These are phyloP conservation scores for Metschnikowia kunwiensis DNA, from an alignment of 805 yeast genomes.

Conservation along the genomic window DNA sequence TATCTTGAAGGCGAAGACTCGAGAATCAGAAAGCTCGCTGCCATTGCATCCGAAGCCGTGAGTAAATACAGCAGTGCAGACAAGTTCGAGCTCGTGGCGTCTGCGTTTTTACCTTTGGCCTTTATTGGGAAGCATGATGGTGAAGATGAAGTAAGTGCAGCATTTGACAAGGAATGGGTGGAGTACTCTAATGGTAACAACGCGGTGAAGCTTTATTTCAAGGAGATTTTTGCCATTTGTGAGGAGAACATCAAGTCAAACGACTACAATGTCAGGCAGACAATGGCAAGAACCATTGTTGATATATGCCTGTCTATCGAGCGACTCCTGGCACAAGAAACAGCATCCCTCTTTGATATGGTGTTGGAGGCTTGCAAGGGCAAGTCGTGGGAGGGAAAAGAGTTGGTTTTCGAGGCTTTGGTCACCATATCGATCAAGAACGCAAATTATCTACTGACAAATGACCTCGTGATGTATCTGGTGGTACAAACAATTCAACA, in stretches of 20 bases:
- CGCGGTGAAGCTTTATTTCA: constrained; percentile 63
- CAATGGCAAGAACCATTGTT: constrained; percentile 66
- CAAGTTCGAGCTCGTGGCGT: constrained; percentile 56
- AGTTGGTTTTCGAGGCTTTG: constrained; percentile 65
- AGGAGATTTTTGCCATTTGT: constrained; percentile 61
- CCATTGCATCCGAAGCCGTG: constrained; percentile 61
- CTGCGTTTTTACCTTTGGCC: constrained; percentile 71
- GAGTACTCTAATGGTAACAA: constrained; percentile 72
- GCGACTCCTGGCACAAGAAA: constrained; percentile 14
- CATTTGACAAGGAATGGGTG: constrained; percentile 68
- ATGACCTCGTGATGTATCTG: constrained; percentile 27
- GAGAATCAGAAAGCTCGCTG: constrained; percentile 49
- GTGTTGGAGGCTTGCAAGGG: constrained; percentile 66
- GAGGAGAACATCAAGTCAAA: constrained; percentile 51
- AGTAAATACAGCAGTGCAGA: constrained; percentile 62
- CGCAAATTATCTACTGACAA: constrained; percentile 27
- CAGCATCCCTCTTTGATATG: constrained; percentile 43
- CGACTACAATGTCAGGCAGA: constrained; percentile 62
- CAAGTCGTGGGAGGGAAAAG: constrained; percentile 88
- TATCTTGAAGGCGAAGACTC: constrained; percentile 58
- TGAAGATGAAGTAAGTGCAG: constrained; percentile 40
- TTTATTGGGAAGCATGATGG: constrained; percentile 74
- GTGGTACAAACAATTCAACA: constrained; percentile 45
- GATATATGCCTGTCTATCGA: constrained; percentile 50
- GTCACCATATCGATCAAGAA: constrained; percentile 54